phyloP scores from a whole-genome alignment of 108 stramenopile species.

The Mediolabrus comicus region DNA sequence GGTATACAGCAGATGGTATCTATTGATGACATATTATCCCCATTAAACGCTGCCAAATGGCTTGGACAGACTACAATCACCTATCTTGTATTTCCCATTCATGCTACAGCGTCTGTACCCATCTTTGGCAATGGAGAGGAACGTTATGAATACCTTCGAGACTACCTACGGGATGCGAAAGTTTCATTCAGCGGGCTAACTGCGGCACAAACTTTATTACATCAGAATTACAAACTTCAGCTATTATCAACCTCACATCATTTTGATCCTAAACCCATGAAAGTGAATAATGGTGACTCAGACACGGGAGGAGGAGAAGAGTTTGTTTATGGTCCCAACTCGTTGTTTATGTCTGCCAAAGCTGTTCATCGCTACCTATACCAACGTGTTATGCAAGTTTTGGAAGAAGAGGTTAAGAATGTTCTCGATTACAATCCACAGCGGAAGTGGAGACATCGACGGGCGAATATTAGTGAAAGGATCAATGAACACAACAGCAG shows the following conservation, averaged over 20 bases:
- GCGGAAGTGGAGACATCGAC: not conserved
- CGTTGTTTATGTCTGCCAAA: slow-evolving; percentile 24
- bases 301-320: not conserved
- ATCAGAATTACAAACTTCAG: slow-evolving; percentile 51
- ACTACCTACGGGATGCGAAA: not conserved
- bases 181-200: slow-evolving; percentile 16
- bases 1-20: no score
- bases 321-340: slow-evolving; percentile 40
- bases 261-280: slow-evolving; percentile 3
- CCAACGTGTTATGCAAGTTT: slow-evolving; percentile 15
- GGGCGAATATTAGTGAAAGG: not conserved
- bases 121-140: not conserved
- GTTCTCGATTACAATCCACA: not conserved
- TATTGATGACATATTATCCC: slow-evolving; percentile 16
- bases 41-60: slow-evolving; percentile 28
- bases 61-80: slow-evolving; percentile 26
- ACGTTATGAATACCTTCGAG: not conserved
- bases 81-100: slow-evolving; percentile 12
- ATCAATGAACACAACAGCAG: not conserved
- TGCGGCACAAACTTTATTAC: slow-evolving; percentile 32
- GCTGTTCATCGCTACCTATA: slow-evolving; percentile 19
- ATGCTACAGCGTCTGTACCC: slow-evolving; percentile 5
- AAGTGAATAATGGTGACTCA: not conserved
- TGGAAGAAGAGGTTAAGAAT: not conserved
- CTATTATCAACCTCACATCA: slow-evolving; percentile 38